These are phyloP conservation scores for Piloderma croceum DNA, from an alignment of 768 basidiomycete genomes.

Conservation along the genomic window DNA sequence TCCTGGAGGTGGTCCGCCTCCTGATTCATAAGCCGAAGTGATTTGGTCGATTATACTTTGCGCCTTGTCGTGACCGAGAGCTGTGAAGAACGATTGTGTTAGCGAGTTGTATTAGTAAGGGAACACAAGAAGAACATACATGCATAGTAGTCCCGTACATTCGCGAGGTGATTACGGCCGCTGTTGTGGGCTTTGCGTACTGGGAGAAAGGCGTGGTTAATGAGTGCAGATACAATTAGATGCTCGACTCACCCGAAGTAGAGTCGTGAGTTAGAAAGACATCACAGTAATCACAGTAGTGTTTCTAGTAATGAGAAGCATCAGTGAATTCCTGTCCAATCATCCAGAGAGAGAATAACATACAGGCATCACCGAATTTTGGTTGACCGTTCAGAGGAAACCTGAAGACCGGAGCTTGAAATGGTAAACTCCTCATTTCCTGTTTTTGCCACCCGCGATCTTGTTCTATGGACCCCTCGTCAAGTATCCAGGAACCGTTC, in stretches of 20 bases:
- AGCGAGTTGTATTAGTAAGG: not conserved
- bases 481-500: constrained; percentile 91
- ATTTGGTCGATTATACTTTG: constrained; percentile 99
- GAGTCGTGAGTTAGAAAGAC: constrained; percentile 94
- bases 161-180: constrained; percentile 92
- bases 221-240: constrained; percentile 9
- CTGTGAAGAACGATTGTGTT: constrained; percentile 36
- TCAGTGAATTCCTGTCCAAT: constrained; percentile 8
- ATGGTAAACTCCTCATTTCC: constrained; percentile 19
- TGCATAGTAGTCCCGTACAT: constrained; percentile 96
- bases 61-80: constrained; percentile 92
- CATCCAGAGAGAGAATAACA: constrained; percentile 20
- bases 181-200: constrained; percentile 98
- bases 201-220: constrained; percentile 23
- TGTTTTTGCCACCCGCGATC: constrained; percentile 5
- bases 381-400: constrained; percentile 10
- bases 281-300: constrained; percentile 92
- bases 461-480: constrained; percentile 58
- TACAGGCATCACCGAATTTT: constrained; percentile 58
- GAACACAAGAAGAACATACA: constrained; percentile 42
- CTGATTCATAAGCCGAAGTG: constrained; percentile 84
- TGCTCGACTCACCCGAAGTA: constrained; percentile 60
- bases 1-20: constrained; percentile 79
- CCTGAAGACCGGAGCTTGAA: constrained; percentile 25
- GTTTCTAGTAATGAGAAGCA: constrained; percentile 59